Evolutionary conservation across 2,329 filamentous ascomycete species (phyloP), one percentile per base, ranked within the genome.

Genomic region (Apiospora marii): DNA sequence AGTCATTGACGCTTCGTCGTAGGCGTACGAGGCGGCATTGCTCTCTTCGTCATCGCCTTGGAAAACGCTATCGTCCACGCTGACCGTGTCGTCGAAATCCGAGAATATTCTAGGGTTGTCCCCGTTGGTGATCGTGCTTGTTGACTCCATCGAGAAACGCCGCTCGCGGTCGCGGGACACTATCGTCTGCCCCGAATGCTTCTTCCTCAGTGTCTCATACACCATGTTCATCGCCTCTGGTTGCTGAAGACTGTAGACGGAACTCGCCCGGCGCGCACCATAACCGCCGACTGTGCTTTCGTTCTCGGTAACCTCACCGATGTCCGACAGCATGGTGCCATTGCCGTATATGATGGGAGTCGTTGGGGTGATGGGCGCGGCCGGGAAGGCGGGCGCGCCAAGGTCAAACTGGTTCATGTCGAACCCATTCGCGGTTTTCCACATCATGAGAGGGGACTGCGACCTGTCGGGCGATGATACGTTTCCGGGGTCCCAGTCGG

Each of bases 321-420:
- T 92, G 79, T 92, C 90, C 6, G 90, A 92, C 64, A 92, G 80
- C 90, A 92, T 92, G 61, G 90, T 92, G 64, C 90, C 90, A 76
- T 92, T 92, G 70, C 90, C 90, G 75, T 92, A 92, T 74, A 92
- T 92, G 73, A 92, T 92, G 10, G 90, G 90, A 0, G 90, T 92
- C 0, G 86, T 87, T 44, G 88, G 87, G 19, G 86, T 84, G 43
- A 88, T 80, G 7, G 87, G 83, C 0, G 85, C 84, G 10, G 85
- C 79, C 53, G 82, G 79, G 75, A 85, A 86, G 70, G 79, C 77
- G 71, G 81, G 72, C 71, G 79, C 69, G 73, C 83, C 79, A 73
- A 86, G 80, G 73, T 87, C 84, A 72, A 88, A 86, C 71, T 85
- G 70, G 49, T 27, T 81, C 79, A 86, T 78, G 6, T 79, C 76